Evolutionary conservation across 2,329 filamentous ascomycete genomes (phyloP).

Genomic region (Colletotrichum shisoi): DNA sequence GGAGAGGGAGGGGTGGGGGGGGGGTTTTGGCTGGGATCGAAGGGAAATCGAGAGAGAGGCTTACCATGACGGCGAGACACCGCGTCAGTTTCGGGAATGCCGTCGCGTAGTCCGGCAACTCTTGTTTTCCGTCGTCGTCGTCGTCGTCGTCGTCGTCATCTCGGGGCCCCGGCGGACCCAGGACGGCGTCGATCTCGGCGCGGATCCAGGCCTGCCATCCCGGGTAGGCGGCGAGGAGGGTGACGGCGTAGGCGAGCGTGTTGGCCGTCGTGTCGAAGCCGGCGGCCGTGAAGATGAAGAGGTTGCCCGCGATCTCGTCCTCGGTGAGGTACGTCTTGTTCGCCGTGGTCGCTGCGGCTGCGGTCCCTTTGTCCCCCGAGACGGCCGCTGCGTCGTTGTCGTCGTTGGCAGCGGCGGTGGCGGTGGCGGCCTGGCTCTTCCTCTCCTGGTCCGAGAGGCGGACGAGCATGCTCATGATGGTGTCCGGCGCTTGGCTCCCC

Average conservation of each 20-base stretch:
- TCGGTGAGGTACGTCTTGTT: slow-evolving; percentile 38
- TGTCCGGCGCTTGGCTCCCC: slow-evolving; percentile 34
- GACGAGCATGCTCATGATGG: slow-evolving; percentile 46
- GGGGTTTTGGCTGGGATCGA: too few relatives aligned
- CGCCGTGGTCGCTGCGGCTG: too few relatives aligned
- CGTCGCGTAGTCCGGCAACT: slow-evolving; percentile 49
- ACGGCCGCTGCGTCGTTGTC: too few relatives aligned
- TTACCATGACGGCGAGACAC: slow-evolving; percentile 55
- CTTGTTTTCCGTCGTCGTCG: slow-evolving; percentile 40
- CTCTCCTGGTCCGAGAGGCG: slow-evolving; percentile 44
- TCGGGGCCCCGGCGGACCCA: slow-evolving; percentile 40
- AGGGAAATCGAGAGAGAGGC: background rate
- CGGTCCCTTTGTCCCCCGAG: background rate
- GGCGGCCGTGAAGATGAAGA: slow-evolving; percentile 44
- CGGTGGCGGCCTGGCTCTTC: slow-evolving; percentile 24
- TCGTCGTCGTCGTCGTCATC: slow-evolving; percentile 42
- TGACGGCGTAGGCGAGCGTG: slow-evolving; percentile 58
- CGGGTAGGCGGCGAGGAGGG: slow-evolving; percentile 55
- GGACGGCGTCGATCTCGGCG: slow-evolving; percentile 54
- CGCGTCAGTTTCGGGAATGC: slow-evolving; percentile 55
- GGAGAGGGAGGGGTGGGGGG: too few relatives aligned
- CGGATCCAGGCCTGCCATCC: slow-evolving; percentile 61
- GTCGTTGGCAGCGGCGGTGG: background rate
- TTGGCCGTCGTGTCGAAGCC: slow-evolving; percentile 61
- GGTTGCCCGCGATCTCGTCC: slow-evolving; percentile 46